Conservation (phyloP, 1,284 basidiomycete species). For the Rhodotorula glutinis region DNA sequence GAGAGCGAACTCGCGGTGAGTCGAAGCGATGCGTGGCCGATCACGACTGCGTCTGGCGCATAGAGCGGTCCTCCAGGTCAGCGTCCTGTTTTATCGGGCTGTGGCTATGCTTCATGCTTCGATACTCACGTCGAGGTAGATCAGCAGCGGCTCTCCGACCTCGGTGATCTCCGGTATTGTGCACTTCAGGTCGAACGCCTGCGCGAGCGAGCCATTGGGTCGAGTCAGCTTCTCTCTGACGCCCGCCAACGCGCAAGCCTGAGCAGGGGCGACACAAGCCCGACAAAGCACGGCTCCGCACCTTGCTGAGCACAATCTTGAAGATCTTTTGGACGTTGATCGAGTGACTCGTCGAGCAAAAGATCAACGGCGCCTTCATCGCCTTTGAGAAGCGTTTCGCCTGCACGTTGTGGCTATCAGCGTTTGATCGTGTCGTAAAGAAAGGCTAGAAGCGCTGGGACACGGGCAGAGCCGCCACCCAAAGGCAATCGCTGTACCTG, state of each 20-base stretch:
- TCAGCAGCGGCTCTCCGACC: constrained; percentile 84
- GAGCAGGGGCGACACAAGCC: no score
- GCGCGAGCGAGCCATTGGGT: constrained; percentile 19
- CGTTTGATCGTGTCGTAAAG: no score
- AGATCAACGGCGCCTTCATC: constrained; percentile 97
- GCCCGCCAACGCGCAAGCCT: no score
- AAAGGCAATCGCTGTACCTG: constrained; percentile 69
- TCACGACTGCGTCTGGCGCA: neutral
- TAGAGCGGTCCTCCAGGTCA: neutral
- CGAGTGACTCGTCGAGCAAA: constrained; percentile 94
- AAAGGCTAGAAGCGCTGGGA: no score
- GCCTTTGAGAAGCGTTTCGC: constrained; percentile 94
- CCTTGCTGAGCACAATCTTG: constrained; percentile 86
- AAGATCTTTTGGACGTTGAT: constrained; percentile 99
- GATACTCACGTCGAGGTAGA: constrained; percentile 74
- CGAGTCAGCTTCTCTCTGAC: no score
- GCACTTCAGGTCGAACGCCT: constrained; percentile 83
- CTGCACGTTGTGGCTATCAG: no score
- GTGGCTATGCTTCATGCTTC: no score
- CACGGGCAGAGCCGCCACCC: no score
- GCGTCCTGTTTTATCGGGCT: neutral
- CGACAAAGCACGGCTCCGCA: constrained; percentile 1
- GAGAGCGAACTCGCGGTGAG: no score
- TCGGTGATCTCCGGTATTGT: constrained; percentile 95
- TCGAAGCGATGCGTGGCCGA: no score